Percentiles rank a stretch among this genome's conserved stretches.
phyloP scores from a whole-genome alignment of 345 rosid species.

The Eucalyptus curtisii region DNA sequence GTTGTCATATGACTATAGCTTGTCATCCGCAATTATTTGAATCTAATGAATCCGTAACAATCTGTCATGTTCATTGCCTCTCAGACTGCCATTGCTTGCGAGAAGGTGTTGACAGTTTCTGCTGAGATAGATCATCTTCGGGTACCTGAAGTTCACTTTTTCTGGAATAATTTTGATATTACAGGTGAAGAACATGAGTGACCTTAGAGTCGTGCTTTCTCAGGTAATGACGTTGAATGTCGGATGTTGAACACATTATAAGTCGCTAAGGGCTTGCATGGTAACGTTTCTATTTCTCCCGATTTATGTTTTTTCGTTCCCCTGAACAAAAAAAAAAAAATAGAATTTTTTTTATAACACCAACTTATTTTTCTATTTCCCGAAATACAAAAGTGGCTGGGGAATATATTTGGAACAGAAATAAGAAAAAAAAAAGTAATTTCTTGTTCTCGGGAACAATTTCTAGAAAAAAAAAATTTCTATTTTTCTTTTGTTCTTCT shows the following conservation, averaged over 20 bases:
- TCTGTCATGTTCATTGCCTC: neutral
- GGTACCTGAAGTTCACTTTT: neutral
- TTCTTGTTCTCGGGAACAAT: too few species aligned
- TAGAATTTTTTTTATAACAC: too few species aligned
- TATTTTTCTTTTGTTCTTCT: too few species aligned
- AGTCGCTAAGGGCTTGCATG: too few species aligned
- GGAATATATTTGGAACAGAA: too few species aligned
- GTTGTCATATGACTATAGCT: neutral
- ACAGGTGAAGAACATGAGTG: constrained; percentile 39
- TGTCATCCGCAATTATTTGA: neutral
- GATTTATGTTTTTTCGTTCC: too few species aligned
- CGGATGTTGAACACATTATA: neutral
- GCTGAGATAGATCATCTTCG: neutral
- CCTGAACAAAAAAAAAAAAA: too few species aligned
- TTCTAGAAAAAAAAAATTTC: too few species aligned
- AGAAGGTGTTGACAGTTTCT: constrained; percentile 38
- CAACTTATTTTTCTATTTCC: too few species aligned
- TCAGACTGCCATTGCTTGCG: constrained; percentile 71
- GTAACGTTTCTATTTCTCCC: too few species aligned
- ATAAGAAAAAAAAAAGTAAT: too few species aligned
- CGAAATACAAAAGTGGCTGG: too few species aligned
- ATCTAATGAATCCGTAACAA: neutral
- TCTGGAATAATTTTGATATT: neutral
- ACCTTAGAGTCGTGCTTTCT: constrained; percentile 71
- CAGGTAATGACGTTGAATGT: constrained; percentile 17